phyloP scores from a whole-genome alignment of 768 basidiomycete genomes.

The Psilocybe cubensis region DNA sequence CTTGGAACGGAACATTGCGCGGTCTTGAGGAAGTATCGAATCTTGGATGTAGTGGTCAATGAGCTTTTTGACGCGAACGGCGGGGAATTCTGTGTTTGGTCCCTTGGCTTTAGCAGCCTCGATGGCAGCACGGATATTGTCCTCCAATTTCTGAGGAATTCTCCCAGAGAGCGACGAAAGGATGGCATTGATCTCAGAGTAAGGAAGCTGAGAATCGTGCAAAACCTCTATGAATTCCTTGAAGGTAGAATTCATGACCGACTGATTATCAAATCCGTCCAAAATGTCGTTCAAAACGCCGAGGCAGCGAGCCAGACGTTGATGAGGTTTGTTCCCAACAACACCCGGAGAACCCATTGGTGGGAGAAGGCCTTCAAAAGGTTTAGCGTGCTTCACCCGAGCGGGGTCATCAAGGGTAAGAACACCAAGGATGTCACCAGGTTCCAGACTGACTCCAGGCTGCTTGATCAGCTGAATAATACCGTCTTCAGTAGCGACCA shows the following conservation, averaged over 20 bases:
- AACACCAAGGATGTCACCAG: slow-evolving; percentile 97
- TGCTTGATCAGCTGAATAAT: slow-evolving; percentile 96
- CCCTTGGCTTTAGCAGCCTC: slow-evolving; percentile 77
- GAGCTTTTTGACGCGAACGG: slow-evolving; percentile 80
- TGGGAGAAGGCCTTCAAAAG: slow-evolving; percentile 94
- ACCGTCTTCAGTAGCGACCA: slow-evolving; percentile 93
- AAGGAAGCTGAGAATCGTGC: slow-evolving; percentile 86
- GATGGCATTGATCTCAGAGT: slow-evolving; percentile 81
- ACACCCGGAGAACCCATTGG: slow-evolving; percentile 85
- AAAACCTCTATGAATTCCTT: slow-evolving; percentile 87
- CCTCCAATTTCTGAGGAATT: slow-evolving; percentile 91
- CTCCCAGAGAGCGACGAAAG: slow-evolving; percentile 91
- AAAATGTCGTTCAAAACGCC: slow-evolving; percentile 88
- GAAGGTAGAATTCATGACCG: slow-evolving; percentile 83
- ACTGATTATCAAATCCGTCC: slow-evolving; percentile 96
- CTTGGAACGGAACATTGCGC: slow-evolving; percentile 75
- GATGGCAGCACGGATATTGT: slow-evolving; percentile 76
- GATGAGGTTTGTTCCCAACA: slow-evolving; percentile 88
- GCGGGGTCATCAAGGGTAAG: slow-evolving; percentile 94
- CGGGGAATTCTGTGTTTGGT: slow-evolving; percentile 87
- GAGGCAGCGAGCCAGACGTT: slow-evolving; percentile 75
- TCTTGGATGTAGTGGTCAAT: slow-evolving; percentile 87
- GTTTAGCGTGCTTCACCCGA: slow-evolving; percentile 97
- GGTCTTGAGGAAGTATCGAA: slow-evolving; percentile 78
- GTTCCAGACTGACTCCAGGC: slow-evolving; percentile 94